Evolutionary conservation across 305 asterid genomes (phyloP).

Genomic region (Fraxinus nigra): DNA sequence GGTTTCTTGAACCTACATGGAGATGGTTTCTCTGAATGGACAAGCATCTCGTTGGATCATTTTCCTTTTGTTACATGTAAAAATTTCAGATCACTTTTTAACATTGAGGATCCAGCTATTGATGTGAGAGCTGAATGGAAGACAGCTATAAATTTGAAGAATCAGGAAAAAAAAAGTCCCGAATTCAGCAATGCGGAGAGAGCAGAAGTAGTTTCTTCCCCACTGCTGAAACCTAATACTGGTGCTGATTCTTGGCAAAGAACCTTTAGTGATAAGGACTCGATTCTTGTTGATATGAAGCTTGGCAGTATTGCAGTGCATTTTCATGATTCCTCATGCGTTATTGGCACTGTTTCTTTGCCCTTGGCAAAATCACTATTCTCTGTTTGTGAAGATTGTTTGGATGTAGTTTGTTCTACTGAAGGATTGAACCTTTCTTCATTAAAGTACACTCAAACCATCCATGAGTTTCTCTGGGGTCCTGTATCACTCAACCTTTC

Average conservation of each 20-base stretch:
- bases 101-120: constrained; percentile 39
- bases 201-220: constrained; percentile 24
- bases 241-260: constrained; percentile 28
- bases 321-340: constrained; percentile 83
- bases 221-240: constrained; percentile 18
- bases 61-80: constrained; percentile 38
- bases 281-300: constrained; percentile 42
- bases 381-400: constrained; percentile 43
- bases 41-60: constrained; percentile 42
- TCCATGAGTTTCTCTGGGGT: constrained; percentile 71
- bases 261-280: constrained; percentile 26
- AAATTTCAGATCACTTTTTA: constrained; percentile 33
- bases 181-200: constrained; percentile 31
- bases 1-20: constrained; percentile 36
- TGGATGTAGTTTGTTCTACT: constrained; percentile 63
- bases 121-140: constrained; percentile 44
- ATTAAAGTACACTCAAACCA: constrained; percentile 54
- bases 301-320: constrained; percentile 51
- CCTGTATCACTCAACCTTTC: constrained; percentile 57
- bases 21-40: constrained; percentile 40
- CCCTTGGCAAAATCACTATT: constrained; percentile 52
- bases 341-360: constrained; percentile 57
- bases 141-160: constrained; percentile 36
- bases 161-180: constrained; percentile 29
- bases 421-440: constrained; percentile 74